Evolutionary conservation across 2,329 filamentous ascomycete species (phyloP).

Genomic region (Anthostomella pinea): DNA sequence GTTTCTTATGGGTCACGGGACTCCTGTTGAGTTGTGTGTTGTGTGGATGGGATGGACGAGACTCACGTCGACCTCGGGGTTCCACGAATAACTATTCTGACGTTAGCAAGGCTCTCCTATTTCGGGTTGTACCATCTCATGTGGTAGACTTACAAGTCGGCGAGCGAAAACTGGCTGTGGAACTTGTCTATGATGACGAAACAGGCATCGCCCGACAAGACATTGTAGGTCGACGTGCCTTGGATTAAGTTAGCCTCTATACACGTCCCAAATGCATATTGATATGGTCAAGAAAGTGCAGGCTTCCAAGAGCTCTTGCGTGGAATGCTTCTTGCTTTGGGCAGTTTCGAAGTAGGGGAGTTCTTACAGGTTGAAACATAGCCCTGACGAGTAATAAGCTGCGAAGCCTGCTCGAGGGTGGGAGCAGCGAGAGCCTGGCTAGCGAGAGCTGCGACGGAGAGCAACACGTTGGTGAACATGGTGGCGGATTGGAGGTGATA

Average conservation of each 20-base stretch:
- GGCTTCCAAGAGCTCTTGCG: no score
- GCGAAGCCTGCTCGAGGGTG: conserved; percentile 1
- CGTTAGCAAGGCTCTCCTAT: neutral
- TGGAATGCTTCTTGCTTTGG: no score
- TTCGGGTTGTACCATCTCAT: neutral
- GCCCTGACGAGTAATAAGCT: conserved; percentile 22
- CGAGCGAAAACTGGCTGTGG: conserved; percentile 31
- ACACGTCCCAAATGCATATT: neutral
- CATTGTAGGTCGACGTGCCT: conserved; percentile 22
- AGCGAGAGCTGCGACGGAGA: conserved; percentile 16
- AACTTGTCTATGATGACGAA: conserved; percentile 17
- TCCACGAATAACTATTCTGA: conserved; percentile 13
- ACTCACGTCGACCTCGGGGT: conserved; percentile 16
- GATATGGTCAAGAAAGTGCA: no score
- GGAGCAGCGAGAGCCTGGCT: conserved; percentile 18
- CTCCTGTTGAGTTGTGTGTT: no score
- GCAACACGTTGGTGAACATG: conserved; percentile 21
- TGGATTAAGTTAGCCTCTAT: neutral
- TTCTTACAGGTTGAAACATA: conserved; percentile 20
- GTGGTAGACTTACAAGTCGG: conserved; percentile 21
- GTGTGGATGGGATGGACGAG: no score
- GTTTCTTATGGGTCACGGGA: no score
- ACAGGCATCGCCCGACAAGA: conserved; percentile 20
- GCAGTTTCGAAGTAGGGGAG: conserved; percentile 2
- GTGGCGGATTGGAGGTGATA: conserved; percentile 7